Conservation (phyloP, 441 rosid genomes). For the Rhodomyrtus psidioides region DNA sequence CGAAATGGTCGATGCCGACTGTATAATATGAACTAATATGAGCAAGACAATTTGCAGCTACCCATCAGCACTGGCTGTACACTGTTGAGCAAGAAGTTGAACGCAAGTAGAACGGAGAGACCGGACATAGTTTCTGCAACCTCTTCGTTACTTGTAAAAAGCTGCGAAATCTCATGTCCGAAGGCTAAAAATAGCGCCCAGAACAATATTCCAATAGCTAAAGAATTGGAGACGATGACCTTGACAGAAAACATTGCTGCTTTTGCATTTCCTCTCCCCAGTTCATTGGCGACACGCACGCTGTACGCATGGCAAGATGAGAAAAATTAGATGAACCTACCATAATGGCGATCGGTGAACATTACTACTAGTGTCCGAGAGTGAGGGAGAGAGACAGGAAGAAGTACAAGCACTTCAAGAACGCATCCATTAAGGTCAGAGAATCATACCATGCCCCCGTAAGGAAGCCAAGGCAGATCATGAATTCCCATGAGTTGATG, state of each 20-base stretch:
- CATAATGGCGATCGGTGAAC: not conserved
- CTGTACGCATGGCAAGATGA: constrained; percentile 15
- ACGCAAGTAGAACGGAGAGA: constrained; percentile 38
- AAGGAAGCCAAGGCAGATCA: constrained; percentile 61
- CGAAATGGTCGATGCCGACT: not conserved
- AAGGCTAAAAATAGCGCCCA: constrained; percentile 31
- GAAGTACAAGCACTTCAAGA: not conserved
- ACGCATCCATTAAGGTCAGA: not conserved
- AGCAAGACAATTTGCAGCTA: not conserved
- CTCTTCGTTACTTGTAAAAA: constrained; percentile 29
- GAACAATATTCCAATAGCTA: constrained; percentile 29
- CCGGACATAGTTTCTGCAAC: constrained; percentile 35
- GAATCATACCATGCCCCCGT: constrained; percentile 38
- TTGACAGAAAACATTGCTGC: constrained; percentile 32
- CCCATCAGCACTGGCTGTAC: constrained; percentile 56
- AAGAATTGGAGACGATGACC: constrained; percentile 18
- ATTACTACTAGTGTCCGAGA: not conserved
- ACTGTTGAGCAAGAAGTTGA: constrained; percentile 43
- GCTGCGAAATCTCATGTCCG: constrained; percentile 17
- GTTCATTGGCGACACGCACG: constrained; percentile 54
- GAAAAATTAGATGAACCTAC: not conserved
- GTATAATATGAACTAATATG: not conserved
- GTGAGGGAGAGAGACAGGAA: not conserved
- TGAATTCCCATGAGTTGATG: constrained; percentile 31
- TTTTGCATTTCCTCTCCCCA: constrained; percentile 38